Conservation (phyloP, 805 yeast species). For the Blastobotrys muscicola region DNA sequence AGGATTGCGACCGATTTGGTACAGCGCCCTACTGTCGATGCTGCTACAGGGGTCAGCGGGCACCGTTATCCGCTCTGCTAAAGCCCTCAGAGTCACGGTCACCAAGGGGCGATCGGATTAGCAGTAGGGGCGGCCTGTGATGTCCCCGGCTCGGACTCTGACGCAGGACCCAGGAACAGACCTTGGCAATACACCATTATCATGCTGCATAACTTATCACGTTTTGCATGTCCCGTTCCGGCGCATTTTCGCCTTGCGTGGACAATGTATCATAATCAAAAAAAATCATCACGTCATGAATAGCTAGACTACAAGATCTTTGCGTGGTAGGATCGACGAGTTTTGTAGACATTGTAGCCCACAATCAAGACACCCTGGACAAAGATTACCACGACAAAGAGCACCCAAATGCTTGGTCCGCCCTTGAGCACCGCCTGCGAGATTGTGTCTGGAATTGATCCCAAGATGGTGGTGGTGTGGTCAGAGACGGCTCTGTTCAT, state of each 20-base stretch:
- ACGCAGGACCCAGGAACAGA: neutral
- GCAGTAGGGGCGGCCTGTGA: too few species aligned
- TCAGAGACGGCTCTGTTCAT: constrained; percentile 17
- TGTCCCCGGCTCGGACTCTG: too few species aligned
- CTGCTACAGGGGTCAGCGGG: too few species aligned
- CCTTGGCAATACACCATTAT: neutral
- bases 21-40: too few species aligned
- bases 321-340: constrained; percentile 17
- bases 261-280: neutral
- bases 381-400: constrained; percentile 16
- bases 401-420: constrained; percentile 22
- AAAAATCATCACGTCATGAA: neutral
- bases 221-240: neutral
- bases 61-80: too few species aligned
- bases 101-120: too few species aligned
- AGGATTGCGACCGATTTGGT: too few species aligned
- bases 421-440: constrained; percentile 18
- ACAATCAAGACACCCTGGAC: constrained; percentile 21
- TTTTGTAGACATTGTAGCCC: constrained; percentile 24
- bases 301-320: constrained; percentile 11
- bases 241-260: neutral
- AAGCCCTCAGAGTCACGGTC: too few species aligned
- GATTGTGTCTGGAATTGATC: constrained; percentile 19
- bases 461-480: constrained; percentile 21
- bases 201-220: neutral